Evolutionary conservation across 306 rosid genomes (phyloP), one percentile per base, ranked within the genome.

Genomic region (Corylus heterophylla): DNA sequence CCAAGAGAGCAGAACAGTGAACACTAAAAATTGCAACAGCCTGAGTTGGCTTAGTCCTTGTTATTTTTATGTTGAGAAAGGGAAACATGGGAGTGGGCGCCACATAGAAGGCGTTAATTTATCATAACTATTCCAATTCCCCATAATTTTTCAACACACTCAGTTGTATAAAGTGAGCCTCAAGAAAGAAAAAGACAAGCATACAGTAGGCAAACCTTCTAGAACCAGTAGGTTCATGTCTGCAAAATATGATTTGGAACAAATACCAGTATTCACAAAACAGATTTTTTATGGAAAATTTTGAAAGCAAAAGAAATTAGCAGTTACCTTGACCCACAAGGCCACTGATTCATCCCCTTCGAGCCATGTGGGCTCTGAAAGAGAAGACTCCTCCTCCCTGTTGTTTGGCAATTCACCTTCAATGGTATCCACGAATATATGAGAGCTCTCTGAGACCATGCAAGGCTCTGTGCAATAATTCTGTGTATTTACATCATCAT

Each of bases 241-340:
- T 45, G n/a, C 59, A 66, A 27, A 45, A 1, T 44, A 39, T 45
- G 25, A 44, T n/a, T 68, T 18, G 72, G 72, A 42, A 39, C 35
- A 71, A n/a, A 76, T 37, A 22, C 17, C 18, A 61, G 14, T 59
- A 7, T 61, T 20, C 50, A 67, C 73, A 71, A 51, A 56, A 50
- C 11, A 25, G 27, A 68, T 64, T 42, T 18, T 25, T 17, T 12
- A 42, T 42, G 13, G 42, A 74, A 5, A 47, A 50, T 31, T 14
- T 35, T 48, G n/a, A 76, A 72, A 7, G n/a, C 35, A 27, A 64
- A 73, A 16, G 16, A 73, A 67, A 71, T 8, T 42, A 82, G 73
- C 58, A 78, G 73, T 52, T 89, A 95, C 99, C 99, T 93, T 96
- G 75, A 93, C 97, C 99, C 99, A 96, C 86, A 96, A 71, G 70